Base-by-base conservation (phyloP, 1,139 yeast genomes). In the Scheffersomyces cryptocercus region DNA sequence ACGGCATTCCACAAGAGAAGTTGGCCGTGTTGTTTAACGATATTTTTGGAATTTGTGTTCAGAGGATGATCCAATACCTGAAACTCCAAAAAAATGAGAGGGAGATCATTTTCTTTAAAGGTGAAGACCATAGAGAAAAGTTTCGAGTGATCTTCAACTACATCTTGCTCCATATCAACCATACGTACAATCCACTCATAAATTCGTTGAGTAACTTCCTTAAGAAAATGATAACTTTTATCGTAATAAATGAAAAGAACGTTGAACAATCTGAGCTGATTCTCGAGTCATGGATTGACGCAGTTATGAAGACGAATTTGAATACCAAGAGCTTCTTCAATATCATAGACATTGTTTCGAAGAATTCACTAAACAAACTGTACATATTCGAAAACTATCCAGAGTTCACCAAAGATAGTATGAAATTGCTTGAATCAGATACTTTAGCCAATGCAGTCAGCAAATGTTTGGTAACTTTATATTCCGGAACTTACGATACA, bases 371-470 rank as follows among this genome's bases (percentile, higher is more conserved):
- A 74, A 43, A 61, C 77, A 3, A 73, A 74, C 10, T 70, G 49
- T 43, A 63, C 40, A 64, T 86, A 6, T 46, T 84, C 4, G 52
- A 58, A 0, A 45, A 58, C 3, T 71, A 71, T 30, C 81, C 86
- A 0, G 45, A 56, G 1, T 80, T 84, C 45, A 53, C 80, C 6
- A 52, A 54, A 1, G 65, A 67, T 5, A 73, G 88, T 7, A 59
- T 87, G 8, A 50, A 65, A 0, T 61, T 73, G 8, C 79, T 87
- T 67, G 65, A 72, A 50, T 73, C 83, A 1, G 82, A 79, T 51
- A 77, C 88, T 0, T 60, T 88, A 42, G 85, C 95, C 0, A 85
- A 82, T 50, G 77, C 85, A 1, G 76, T 85, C 12, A 85, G 88
- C 26, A 86, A 84, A 56, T 75, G 87, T 12, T 53, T 88, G 0